Evolutionary conservation across 352 stramenopile species (phyloP).

Genomic region (Pythium grandisporangium): DNA sequence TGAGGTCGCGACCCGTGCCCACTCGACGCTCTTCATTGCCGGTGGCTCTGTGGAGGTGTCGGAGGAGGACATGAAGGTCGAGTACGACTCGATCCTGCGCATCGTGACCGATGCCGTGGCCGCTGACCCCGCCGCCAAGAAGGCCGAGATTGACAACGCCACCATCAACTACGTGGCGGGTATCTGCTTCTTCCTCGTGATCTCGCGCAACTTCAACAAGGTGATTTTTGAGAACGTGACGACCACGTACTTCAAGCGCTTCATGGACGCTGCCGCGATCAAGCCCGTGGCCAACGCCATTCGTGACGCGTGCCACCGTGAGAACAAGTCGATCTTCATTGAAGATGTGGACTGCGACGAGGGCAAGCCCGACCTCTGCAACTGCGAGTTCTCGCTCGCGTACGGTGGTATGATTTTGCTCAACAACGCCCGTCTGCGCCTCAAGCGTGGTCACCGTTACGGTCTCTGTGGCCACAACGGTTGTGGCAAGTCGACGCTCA

Average conservation of each 20-base stretch:
- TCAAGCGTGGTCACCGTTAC: constrained; percentile 90
- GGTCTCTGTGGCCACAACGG: constrained; percentile 92
- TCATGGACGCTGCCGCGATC: constrained; percentile 48
- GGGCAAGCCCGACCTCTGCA: constrained; percentile 96
- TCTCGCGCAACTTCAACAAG: constrained; percentile 92
- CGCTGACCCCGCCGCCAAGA: constrained; percentile 63
- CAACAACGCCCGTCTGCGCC: constrained; percentile 86
- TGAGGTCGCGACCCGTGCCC: constrained; percentile 91
- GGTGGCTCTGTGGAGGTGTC: constrained; percentile 90
- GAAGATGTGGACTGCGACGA: constrained; percentile 97
- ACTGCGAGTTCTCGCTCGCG: constrained; percentile 98
- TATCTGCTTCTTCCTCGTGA: constrained; percentile 79
- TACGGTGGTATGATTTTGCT: constrained; percentile 91
- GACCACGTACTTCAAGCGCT: constrained; percentile 80
- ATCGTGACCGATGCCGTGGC: constrained; percentile 76
- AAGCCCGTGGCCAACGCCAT: constrained; percentile 67
- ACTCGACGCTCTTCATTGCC: constrained; percentile 91
- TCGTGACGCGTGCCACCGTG: constrained; percentile 82
- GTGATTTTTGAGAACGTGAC: constrained; percentile 92
- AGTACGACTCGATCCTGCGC: constrained; percentile 78
- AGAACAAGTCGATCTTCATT: constrained; percentile 88
- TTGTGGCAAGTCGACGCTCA: constrained; percentile 94
- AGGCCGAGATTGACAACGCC: constrained; percentile 86
- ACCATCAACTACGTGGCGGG: constrained; percentile 86
- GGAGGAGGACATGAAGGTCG: constrained; percentile 89